These are phyloP conservation scores for Xerophyta viscosa DNA, from an alignment of 106 monocot genomes.

Conservation along the genomic window DNA sequence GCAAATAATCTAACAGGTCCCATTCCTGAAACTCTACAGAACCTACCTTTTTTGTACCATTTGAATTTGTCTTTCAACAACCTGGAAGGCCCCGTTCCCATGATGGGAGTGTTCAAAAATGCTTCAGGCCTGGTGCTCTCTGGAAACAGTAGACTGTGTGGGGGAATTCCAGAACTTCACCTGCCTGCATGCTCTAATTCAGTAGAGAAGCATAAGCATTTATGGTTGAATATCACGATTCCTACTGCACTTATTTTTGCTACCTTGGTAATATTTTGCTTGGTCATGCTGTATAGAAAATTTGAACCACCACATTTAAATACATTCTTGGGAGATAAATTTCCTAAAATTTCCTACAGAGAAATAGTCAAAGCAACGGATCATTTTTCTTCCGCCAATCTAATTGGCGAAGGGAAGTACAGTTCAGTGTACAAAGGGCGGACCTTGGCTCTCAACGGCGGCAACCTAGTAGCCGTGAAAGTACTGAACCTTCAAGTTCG, in stretches of 20 bases:
- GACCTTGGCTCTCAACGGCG: constrained; percentile 4
- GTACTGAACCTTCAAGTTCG: constrained; percentile 31
- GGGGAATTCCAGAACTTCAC: constrained; percentile 2
- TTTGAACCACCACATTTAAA: not conserved
- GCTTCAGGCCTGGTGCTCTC: not conserved
- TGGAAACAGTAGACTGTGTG: not conserved
- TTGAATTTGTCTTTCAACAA: constrained; percentile 4
- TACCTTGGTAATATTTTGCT: not conserved
- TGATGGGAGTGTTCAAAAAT: not conserved
- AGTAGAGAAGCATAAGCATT: not conserved
- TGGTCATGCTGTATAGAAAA: too few species aligned
- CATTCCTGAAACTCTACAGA: constrained; percentile 22
- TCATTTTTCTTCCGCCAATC: constrained; percentile 30
- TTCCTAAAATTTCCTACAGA: constrained; percentile 15
- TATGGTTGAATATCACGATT: constrained; percentile 3
- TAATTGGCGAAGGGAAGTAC: constrained; percentile 33
- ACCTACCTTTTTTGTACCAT: constrained; percentile 5
- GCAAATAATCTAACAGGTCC: constrained; percentile 29
- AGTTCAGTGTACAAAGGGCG: constrained; percentile 52
- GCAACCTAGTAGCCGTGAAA: constrained; percentile 24
- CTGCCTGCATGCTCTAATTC: not conserved
- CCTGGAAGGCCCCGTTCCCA: not conserved
- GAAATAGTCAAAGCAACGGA: constrained; percentile 38
- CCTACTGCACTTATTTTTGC: not conserved
- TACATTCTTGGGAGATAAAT: not conserved